These are phyloP conservation scores for Lichina pygmaea DNA, from an alignment of 495 filamentous ascomycete genomes.

Conservation along the genomic window DNA sequence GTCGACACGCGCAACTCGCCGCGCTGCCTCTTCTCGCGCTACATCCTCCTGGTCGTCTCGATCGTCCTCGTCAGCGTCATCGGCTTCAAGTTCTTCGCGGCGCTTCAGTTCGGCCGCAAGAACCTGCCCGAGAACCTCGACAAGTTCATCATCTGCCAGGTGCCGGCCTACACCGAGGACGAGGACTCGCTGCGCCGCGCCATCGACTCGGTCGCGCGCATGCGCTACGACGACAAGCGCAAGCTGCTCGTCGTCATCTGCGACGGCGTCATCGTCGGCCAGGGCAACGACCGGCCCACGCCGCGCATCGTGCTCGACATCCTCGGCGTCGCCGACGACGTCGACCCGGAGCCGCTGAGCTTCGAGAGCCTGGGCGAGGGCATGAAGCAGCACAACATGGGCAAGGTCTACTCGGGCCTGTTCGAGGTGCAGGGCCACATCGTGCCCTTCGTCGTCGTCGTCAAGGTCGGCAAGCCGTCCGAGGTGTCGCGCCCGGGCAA, in stretches of 20 bases:
- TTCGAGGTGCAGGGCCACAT: slow-evolving; percentile 97
- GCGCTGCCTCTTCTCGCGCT: slow-evolving; percentile 67
- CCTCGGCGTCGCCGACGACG: slow-evolving; percentile 70
- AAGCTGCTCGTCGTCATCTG: slow-evolving; percentile 87
- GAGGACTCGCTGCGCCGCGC: slow-evolving; percentile 91
- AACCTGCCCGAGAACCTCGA: slow-evolving; percentile 84
- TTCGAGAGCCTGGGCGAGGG: slow-evolving; percentile 94
- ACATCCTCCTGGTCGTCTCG: slow-evolving; percentile 77
- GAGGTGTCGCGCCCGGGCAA: slow-evolving; percentile 86
- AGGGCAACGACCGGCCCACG: slow-evolving; percentile 89
- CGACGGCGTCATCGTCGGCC: slow-evolving; percentile 98
- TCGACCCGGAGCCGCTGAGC: slow-evolving; percentile 91
- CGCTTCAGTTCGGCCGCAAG: slow-evolving; percentile 78
- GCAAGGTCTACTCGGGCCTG: slow-evolving; percentile 88
- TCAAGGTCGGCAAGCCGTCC: slow-evolving; percentile 92
- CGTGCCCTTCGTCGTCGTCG: slow-evolving; percentile 87
- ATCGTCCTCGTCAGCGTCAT: slow-evolving; percentile 59
- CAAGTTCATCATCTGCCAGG: slow-evolving; percentile 95
- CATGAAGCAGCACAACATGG: slow-evolving; percentile 96
- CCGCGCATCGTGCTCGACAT: slow-evolving; percentile 94
- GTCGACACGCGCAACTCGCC: slow-evolving; percentile 76
- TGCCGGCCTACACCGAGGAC: slow-evolving; percentile 94
- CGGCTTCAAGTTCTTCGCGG: slow-evolving; percentile 87
- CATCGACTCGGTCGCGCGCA: slow-evolving; percentile 84
- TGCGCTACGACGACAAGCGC: slow-evolving; percentile 95